Conservation (phyloP, 139 green algal genomes). For the Chlamydomonas eustigma region DNA sequence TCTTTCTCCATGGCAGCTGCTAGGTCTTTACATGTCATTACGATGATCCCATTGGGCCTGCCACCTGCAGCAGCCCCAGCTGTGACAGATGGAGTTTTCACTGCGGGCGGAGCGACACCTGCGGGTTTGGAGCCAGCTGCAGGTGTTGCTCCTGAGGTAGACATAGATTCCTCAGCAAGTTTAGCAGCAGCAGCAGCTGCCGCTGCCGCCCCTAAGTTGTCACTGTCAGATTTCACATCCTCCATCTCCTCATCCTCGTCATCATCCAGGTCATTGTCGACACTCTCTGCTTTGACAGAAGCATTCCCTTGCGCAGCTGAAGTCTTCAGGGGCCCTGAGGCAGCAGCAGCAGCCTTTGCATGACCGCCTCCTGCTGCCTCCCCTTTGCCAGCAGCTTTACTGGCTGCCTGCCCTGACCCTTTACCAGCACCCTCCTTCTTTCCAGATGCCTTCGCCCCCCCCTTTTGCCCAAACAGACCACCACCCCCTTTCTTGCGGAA, state of each 20-base stretch:
- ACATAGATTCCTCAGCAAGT: neutral
- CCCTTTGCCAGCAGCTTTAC: neutral
- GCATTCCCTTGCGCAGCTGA: neutral
- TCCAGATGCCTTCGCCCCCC: neutral
- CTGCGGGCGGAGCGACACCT: neutral
- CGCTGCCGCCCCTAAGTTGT: too few species aligned
- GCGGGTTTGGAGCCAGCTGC: neutral
- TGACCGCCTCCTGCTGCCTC: neutral
- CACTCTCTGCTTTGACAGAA: neutral
- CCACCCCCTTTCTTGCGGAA: conserved; percentile 1
- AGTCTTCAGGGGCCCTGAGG: too few species aligned
- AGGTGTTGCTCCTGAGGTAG: neutral
- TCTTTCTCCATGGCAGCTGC: conserved; percentile 11
- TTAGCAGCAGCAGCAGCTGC: neutral
- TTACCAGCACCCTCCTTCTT: neutral
- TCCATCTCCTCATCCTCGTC: neutral
- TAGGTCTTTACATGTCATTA: neutral
- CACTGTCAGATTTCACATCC: too few species aligned
- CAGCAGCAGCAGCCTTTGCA: neutral
- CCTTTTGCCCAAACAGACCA: conserved; percentile 8
- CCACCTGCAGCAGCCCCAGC: neutral
- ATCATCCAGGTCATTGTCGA: neutral
- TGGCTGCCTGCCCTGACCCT: neutral
- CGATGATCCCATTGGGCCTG: neutral
- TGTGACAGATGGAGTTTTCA: neutral